Evolutionary conservation across 73 alveolate species (phyloP).

Genomic region (Paramecium sexaurelia): DNA sequence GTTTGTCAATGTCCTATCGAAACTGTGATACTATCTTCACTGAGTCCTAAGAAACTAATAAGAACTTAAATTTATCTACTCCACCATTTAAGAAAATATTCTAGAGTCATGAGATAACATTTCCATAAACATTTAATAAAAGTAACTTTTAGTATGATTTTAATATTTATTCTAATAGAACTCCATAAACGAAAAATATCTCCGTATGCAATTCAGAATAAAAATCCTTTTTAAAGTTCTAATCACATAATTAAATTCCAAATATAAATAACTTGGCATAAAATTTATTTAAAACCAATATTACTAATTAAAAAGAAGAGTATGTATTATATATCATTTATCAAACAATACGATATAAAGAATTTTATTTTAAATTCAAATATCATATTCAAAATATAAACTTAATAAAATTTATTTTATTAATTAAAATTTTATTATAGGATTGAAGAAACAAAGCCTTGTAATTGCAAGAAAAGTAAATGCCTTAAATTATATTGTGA

Average conservation of each 20-base stretch:
- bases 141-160: background rate
- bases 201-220: background rate
- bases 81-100: slow-evolving; percentile 34
- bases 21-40: background rate
- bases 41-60: slow-evolving; percentile 3
- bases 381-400: slow-evolving; percentile 47
- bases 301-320: background rate
- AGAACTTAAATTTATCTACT: background rate
- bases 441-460: slow-evolving; percentile 37
- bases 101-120: slow-evolving; percentile 10
- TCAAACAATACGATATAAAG: background rate
- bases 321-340: background rate
- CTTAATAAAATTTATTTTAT: slow-evolving; percentile 1
- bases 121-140: background rate
- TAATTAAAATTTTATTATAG: background rate
- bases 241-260: background rate
- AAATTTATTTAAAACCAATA: background rate
- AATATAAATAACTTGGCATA: background rate
- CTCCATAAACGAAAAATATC: background rate
- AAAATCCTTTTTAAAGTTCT: background rate
- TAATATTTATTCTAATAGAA: background rate
- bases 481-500: slow-evolving; percentile 94
- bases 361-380: slow-evolving; percentile 40
- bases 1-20: background rate
- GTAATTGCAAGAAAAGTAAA: slow-evolving; percentile 91